These are phyloP conservation scores for Globisporangium apiculatum DNA, from an alignment of 352 stramenopile species.

Conservation along the genomic window DNA sequence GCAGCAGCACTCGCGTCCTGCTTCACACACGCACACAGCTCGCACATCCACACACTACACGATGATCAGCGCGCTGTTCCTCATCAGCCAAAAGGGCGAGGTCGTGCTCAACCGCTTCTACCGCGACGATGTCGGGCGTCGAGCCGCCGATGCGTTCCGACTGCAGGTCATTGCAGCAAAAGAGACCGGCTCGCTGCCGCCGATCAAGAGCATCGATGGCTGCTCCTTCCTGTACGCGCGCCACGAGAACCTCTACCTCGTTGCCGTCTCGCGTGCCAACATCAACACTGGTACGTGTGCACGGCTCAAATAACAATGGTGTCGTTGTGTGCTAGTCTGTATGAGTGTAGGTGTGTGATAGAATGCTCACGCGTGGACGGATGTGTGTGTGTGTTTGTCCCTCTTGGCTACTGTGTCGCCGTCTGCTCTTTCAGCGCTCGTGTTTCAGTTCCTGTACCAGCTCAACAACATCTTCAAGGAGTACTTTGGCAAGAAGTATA, in stretches of 20 bases:
- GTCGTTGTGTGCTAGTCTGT: too few relatives aligned
- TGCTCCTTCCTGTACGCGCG: constrained; percentile 97
- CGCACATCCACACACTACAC: background rate
- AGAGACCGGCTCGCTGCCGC: constrained; percentile 91
- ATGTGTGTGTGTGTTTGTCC: background rate
- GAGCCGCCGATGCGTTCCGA: constrained; percentile 60
- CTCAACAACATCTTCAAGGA: constrained; percentile 95
- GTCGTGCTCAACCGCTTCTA: constrained; percentile 82
- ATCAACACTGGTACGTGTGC: constrained; percentile 84
- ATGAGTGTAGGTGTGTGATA: too few relatives aligned
- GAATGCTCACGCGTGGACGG: background rate
- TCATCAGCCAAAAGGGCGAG: constrained; percentile 79
- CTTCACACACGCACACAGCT: too few relatives aligned
- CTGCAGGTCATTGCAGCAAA: constrained; percentile 94
- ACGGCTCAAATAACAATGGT: too few relatives aligned
- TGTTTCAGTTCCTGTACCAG: constrained; percentile 97
- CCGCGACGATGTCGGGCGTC: constrained; percentile 68
- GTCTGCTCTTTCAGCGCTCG: constrained; percentile 47
- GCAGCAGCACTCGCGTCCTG: too few relatives aligned
- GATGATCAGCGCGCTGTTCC: constrained; percentile 79
- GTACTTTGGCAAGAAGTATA: constrained; percentile 97
- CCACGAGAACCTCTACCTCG: constrained; percentile 97
- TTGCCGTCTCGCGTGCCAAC: constrained; percentile 95
- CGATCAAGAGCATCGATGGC: constrained; percentile 95
- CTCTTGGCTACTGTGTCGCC: background rate